Base-by-base conservation (phyloP, 2,329 filamentous ascomycete genomes). In the Diaporthe amygdali region DNA sequence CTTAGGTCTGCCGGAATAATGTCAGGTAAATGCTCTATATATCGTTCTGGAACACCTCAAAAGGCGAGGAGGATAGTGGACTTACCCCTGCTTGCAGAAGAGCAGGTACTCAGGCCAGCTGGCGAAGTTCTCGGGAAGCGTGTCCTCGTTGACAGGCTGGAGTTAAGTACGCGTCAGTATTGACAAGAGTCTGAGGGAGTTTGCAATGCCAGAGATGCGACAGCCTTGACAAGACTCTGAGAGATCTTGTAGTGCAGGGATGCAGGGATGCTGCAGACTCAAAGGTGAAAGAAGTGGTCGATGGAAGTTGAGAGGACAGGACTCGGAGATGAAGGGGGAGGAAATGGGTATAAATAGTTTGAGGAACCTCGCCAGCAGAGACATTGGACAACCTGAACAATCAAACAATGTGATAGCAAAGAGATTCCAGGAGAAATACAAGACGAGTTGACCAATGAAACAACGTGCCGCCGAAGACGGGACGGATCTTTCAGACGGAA, bases 31-130 rank as follows among this genome's bases (percentile, higher is more conserved):
- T 20, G 10, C 27, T 34, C 17, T 22, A n/a, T n/a, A 37, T 7
- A 20, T n/a, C 20, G 59, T 25, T 20, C 10, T 6, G 22, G 8
- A 22, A 63, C n/a, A 3, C 30, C 55, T 61, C 55, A 22, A 20
- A 20, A 25, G 9, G 12, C 25, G 37, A 56, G 41, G 34, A 54
- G 47, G 5, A 30, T 20, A 15, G 32, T 37, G 17, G 9, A 67
- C 69, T 55, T 66, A 71, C 69, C 69, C 63, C 39, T 71, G 39
- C n/a, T 46, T 32, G 52, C 69, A 68, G 52, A 39, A 71, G 20
- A 34, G 27, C 25, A 68, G 22, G 52, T 71, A 71, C 25, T 54
- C 52, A 4, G 63, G 32, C 52, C 63, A 71, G 37, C 20, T 20
- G 22, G 25, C 20, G 25, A 71, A 71, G 44, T 68, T 27, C 5